Percentiles rank a stretch among this genome's conserved stretches.
These are phyloP conservation scores for Bruguiera hainesii DNA, from an alignment of 441 rosid genomes.

Conservation along the genomic window DNA sequence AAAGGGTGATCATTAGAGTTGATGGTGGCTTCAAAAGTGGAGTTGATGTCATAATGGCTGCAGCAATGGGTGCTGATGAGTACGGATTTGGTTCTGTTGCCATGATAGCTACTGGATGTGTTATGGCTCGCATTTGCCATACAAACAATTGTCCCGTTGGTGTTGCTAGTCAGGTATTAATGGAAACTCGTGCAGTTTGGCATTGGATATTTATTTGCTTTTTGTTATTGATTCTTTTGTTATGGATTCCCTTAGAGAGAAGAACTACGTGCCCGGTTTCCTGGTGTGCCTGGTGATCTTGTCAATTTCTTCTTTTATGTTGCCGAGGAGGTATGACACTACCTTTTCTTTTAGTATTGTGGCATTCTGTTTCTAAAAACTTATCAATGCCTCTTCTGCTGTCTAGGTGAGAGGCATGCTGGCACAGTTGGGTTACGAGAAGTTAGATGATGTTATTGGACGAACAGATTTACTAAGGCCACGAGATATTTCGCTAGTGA, in stretches of 20 bases:
- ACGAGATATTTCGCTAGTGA: slow-evolving; percentile 89
- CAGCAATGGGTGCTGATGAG: slow-evolving; percentile 98
- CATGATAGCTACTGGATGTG: slow-evolving; percentile 99
- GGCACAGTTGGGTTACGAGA: slow-evolving; percentile 85
- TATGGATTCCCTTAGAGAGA: slow-evolving; percentile 56
- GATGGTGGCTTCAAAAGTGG: slow-evolving; percentile 98
- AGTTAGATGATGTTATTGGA: slow-evolving; percentile 91
- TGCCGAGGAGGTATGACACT: slow-evolving; percentile 81
- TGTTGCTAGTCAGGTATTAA: slow-evolving; percentile 92
- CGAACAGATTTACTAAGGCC: slow-evolving; percentile 67
- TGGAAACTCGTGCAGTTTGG: slow-evolving; percentile 11
- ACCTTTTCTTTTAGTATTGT: background rate
- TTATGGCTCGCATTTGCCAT: slow-evolving; percentile 99
- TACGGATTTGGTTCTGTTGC: slow-evolving; percentile 99
- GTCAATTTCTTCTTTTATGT: slow-evolving; percentile 92
- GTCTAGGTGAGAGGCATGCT: slow-evolving; percentile 88
- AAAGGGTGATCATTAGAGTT: slow-evolving; percentile 92
- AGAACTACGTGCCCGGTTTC: slow-evolving; percentile 97
- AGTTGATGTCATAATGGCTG: slow-evolving; percentile 98
- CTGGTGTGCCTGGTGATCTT: slow-evolving; percentile 99
- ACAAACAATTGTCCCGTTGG: slow-evolving; percentile 99
- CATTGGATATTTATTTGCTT: slow-evolving; percentile 8
- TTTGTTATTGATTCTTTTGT: slow-evolving; percentile 16
- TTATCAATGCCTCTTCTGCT: slow-evolving; percentile 11
- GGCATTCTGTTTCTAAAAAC: slow-evolving; percentile 1